These are phyloP conservation scores for Paramecium octaurelia DNA, from an alignment of 73 alveolate species.

Conservation along the genomic window DNA sequence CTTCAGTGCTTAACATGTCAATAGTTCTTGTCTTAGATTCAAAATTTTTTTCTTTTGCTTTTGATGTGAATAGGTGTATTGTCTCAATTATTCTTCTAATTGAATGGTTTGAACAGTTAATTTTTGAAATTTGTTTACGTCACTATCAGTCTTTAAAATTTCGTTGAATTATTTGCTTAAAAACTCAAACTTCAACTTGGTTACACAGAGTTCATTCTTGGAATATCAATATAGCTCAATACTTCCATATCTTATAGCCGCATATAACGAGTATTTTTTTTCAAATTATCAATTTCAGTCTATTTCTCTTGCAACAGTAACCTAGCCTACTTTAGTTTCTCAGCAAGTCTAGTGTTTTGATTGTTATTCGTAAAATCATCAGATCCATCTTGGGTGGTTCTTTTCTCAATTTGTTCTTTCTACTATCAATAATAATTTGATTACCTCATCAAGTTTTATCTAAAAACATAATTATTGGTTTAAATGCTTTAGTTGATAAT, in stretches of 20 bases:
- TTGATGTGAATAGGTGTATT: neutral
- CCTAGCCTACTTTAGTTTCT: neutral
- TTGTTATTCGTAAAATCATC: neutral
- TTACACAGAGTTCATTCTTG: neutral
- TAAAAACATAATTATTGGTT: neutral
- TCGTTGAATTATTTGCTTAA: neutral
- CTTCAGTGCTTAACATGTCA: neutral
- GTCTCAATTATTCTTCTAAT: neutral
- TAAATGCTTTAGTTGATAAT: neutral
- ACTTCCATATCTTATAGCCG: neutral
- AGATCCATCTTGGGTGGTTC: neutral
- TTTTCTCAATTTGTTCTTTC: neutral
- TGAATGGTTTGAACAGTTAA: neutral
- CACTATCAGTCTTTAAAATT: neutral
- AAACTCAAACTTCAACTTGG: neutral
- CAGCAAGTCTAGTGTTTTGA: neutral
- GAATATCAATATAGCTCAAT: neutral
- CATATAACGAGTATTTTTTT: neutral
- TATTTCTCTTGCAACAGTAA: neutral
- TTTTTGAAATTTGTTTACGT: neutral
- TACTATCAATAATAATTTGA: neutral
- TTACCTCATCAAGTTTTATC: neutral
- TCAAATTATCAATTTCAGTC: neutral
- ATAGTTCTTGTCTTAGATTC: neutral
- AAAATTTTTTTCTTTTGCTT: neutral